Conservation (phyloP, 2,329 filamentous ascomycete species). For the Colletotrichum karsti region DNA sequence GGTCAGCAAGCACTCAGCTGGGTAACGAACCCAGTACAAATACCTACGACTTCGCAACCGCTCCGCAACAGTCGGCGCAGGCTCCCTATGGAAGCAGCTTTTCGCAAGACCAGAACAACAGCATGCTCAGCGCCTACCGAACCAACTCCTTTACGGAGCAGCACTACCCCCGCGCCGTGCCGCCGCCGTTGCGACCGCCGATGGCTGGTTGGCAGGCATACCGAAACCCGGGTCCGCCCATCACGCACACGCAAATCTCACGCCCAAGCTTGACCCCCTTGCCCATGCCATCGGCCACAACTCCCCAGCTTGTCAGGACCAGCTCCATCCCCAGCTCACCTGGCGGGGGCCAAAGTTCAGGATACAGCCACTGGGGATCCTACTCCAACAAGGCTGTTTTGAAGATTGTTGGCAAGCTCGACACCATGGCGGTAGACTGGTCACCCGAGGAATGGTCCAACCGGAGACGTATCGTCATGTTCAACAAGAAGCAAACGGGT, state of each 20-base stretch:
- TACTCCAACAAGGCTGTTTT: conserved; percentile 86
- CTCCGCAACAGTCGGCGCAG: conserved; percentile 45
- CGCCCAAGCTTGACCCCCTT: conserved; percentile 57
- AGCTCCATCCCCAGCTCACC: conserved; percentile 58
- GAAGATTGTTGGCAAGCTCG: conserved; percentile 86
- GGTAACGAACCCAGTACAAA: conserved; percentile 56
- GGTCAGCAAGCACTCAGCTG: conserved; percentile 37
- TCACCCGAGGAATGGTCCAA: conserved; percentile 80
- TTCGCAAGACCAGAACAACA: conserved; percentile 53
- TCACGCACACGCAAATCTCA: conserved; percentile 52
- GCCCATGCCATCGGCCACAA: conserved; percentile 53
- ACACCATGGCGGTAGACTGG: conserved; percentile 86
- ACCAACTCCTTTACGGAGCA: conserved; percentile 58
- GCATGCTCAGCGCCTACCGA: conserved; percentile 65
- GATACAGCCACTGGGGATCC: conserved; percentile 81
- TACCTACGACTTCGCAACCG: conserved; percentile 64
- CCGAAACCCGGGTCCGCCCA: conserved; percentile 38
- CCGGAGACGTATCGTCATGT: conserved; percentile 86
- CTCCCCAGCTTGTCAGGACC: conserved; percentile 63
- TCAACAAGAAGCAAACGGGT: conserved; percentile 82
- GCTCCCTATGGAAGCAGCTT: conserved; percentile 47
- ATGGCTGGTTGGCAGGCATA: conserved; percentile 53
- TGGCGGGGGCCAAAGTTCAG: conserved; percentile 48
- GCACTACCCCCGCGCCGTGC: conserved; percentile 48
- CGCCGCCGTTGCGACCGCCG: conserved; percentile 45